Conservation (phyloP, 768 basidiomycete species). For the Suillus sp. region DNA sequence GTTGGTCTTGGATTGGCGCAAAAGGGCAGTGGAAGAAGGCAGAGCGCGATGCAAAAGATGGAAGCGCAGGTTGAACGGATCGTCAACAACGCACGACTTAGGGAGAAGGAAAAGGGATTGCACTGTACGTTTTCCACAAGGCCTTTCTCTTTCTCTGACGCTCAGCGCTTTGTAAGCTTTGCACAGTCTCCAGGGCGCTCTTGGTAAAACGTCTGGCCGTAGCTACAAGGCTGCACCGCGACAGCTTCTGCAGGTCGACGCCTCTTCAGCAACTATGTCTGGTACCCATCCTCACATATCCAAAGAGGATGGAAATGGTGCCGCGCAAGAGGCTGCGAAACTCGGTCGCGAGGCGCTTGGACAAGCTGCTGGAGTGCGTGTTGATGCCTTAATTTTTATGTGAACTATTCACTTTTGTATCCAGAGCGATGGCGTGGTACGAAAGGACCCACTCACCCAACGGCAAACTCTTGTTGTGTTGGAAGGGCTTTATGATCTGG, state of each 20-base stretch:
- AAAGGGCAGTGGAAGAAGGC: constrained; percentile 67
- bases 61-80: constrained; percentile 95
- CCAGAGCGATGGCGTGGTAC: constrained; percentile 64
- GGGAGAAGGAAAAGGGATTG: constrained; percentile 83
- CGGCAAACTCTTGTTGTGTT: constrained; percentile 78
- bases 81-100: constrained; percentile 84
- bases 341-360: constrained; percentile 75
- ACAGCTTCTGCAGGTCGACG: constrained; percentile 89
- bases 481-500: constrained; percentile 83
- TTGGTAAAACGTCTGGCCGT: constrained; percentile 91
- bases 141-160: constrained; percentile 1
- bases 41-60: constrained; percentile 90
- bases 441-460: constrained; percentile 73
- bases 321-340: constrained; percentile 73
- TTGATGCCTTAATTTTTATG: not conserved
- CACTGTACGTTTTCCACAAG: constrained; percentile 44
- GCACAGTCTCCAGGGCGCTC: constrained; percentile 85
- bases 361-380: constrained; percentile 53
- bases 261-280: constrained; percentile 42
- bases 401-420: constrained; percentile 9
- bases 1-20: constrained; percentile 77
- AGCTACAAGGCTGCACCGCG: constrained; percentile 97
- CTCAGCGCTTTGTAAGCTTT: constrained; percentile 44
- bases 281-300: constrained; percentile 52
- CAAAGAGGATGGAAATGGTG: constrained; percentile 59